Evolutionary conservation across 495 filamentous ascomycete genomes (phyloP), one percentile per base, ranked within the genome.

Genomic region (Gamarada debralockiae): DNA sequence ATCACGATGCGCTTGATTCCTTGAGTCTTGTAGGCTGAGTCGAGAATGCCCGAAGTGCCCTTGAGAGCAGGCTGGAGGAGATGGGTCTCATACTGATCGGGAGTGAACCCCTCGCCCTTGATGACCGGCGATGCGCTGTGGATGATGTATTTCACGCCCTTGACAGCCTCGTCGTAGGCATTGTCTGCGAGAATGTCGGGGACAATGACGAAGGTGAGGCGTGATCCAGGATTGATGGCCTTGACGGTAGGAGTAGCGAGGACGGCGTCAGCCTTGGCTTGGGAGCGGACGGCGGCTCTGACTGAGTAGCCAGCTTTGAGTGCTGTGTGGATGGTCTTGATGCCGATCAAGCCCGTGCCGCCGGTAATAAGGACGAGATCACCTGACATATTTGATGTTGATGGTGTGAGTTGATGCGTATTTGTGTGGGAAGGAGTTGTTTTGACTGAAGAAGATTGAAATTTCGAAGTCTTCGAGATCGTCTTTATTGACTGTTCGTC

Each of bases 91-190:
- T 25, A 31, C 15, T 58, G 58, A 7, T 56, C 48, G 17, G 56
- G 10, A 14, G 52, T 48, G 15, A 51, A 38, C 12, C 15, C 25
- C 3, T 52, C 37, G n/a, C 49, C 37, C 18, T 52, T 52, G 1
- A 52, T 43, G 31, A 44, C 70, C 1, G 79, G 77, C 36, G 75
- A 76, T 1, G 79, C 78, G 24, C 76, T 58, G 56, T 83, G 79
- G 51, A 81, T 70, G 49, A 79, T 66, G 52, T 72, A 72, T 21
- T 66, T 71, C 0, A 71, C 73, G 29, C 65, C 75, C 33, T 73
- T 62, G 21, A 77, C 66, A 9, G 72, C 74, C 18, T 68, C 48
- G 47, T 76, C 68, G 56, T 73, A 80, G 12, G 73, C 73, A 7
- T 66, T 68, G 0, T 67, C 54, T 1, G 57, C 61, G 1, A 69